A percentile compares a stretch with the other conserved stretches of the same genome.
phyloP scores from a whole-genome alignment of 2,329 filamentous ascomycete species.

The Xylariaceae sp. region DNA sequence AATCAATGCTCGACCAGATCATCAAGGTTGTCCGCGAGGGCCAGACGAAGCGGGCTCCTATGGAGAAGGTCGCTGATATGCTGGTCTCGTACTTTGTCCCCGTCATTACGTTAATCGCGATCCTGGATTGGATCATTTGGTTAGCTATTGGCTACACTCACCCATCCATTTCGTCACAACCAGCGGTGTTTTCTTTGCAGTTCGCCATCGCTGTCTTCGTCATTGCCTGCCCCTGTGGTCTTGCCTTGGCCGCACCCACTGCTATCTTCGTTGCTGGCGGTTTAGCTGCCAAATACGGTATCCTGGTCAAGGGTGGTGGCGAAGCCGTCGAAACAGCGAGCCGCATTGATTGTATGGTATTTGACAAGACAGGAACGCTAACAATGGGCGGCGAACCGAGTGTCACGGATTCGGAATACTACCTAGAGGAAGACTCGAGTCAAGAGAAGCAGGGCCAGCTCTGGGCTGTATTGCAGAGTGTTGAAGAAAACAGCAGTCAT shows the following conservation, averaged over 20 bases:
- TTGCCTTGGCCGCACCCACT: slow-evolving; percentile 80
- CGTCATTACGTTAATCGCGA: slow-evolving; percentile 63
- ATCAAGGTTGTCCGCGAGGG: slow-evolving; percentile 73
- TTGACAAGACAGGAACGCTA: slow-evolving; percentile 85
- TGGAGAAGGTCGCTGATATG: slow-evolving; percentile 69
- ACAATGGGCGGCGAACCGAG: slow-evolving; percentile 69
- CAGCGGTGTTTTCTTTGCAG: slow-evolving; percentile 60
- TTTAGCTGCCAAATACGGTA: slow-evolving; percentile 73
- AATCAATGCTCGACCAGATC: slow-evolving; percentile 77
- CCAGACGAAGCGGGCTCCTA: slow-evolving; percentile 69
- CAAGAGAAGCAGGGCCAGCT: slow-evolving; percentile 30
- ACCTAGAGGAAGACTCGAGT: slow-evolving; percentile 27
- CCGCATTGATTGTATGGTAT: slow-evolving; percentile 72
- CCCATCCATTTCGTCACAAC: slow-evolving; percentile 42
- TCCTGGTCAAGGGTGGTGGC: slow-evolving; percentile 78
- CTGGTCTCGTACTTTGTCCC: slow-evolving; percentile 77
- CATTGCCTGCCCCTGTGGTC: slow-evolving; percentile 78
- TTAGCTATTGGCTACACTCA: slow-evolving; percentile 56
- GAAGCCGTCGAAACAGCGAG: slow-evolving; percentile 85
- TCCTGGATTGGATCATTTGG: slow-evolving; percentile 71
- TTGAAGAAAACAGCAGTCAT: slow-evolving; percentile 71
- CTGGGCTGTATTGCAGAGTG: slow-evolving; percentile 52
- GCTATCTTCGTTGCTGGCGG: slow-evolving; percentile 81
- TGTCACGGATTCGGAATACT: slow-evolving; percentile 54
- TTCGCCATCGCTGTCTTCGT: slow-evolving; percentile 87